Base-by-base conservation (phyloP, 768 basidiomycete genomes). In the Mycena latifolia region DNA sequence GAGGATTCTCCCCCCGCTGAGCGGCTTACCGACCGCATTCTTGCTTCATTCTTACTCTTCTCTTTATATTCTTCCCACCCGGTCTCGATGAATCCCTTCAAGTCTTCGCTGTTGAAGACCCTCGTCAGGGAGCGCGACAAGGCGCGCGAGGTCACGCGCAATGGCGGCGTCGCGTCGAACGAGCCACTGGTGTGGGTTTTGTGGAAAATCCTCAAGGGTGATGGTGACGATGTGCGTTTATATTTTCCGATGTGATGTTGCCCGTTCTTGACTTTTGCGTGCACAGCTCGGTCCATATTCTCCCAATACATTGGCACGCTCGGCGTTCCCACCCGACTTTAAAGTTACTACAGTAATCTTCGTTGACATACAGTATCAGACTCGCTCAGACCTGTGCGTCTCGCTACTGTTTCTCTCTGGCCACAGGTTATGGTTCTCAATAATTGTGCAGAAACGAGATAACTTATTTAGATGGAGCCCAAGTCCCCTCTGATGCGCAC, bases 151-250 rank as follows among this genome's bases (percentile, higher is more conserved):
- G 75, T 86, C 56, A 80, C 89, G n/a, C 80, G 81, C 37, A 75
- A 78, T n/a, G 81, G 81, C n/a, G 82, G 79, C 24, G 83, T 85
- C 28, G 82, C 83, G 64, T 83, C 86, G 54, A 92, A 88, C 74
- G 92, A 93, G 73, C 92, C 92, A 72, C 79, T 94, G 55, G 90
- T 93, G 43, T 94, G 92, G 92, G 92, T 94, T 47, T 80, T 94
- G 65, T 94, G 92, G 92, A 94, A 94, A 79, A 91, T 94, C 61
- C 79, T 94, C 59, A 92, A 88, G 75, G 92, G 92, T 55, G 92
- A 93, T 74, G 92, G 92, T 22, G 89, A 87, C 66, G 92, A 94
- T 81, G 92, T 93, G 68, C 70, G 88, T 82, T 41, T 28, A 5
- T 45, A 18, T 52, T 27, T 29, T 61, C n/a, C 22, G n/a, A 27